Base-by-base conservation (phyloP, 495 filamentous ascomycete species). In the Penicillium parvum region DNA sequence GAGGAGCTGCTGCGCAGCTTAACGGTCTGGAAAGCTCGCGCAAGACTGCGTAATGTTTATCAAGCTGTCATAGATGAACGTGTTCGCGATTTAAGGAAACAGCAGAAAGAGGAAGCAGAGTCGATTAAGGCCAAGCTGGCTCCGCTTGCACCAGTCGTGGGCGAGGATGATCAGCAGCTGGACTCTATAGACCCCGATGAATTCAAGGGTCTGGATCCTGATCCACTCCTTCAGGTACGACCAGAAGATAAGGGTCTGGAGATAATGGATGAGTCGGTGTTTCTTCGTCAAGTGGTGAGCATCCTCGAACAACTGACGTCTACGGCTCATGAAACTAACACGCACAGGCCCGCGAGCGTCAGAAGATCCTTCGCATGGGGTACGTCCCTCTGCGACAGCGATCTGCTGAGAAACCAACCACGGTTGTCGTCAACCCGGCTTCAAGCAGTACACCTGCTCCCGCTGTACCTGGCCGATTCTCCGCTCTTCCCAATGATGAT, bases 21-120 rank as follows among this genome's bases (percentile, higher is more conserved):
- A 28, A 72, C 83, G 10, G 81, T 95, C 3, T 96, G 85, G 81
- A 97, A 96, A 65, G 88, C 91, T 4, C 88, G 86, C 57, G 88
- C 91, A 2, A 87, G 85, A 53, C 66, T 98, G 23, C 83, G 84
- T 64, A 82, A 81, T 32, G 79, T 96, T 7, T 92, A 84, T 47
- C 81, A 87, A 43, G 78, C 78, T 4, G 84, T 96, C 43, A 79
- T 89, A 50, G 79, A 82, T 23, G 83, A 83, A 33, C 79, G 86
- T 9, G 75, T 91, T 30, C 74, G 82, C 22, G 74, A 76, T 25
- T 64, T 94, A 14, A 73, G 74, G 37, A 77, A 79, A 29, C 79
- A 85, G 50, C 82, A 95, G 55, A 70, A 75, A 12, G 79, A 84
- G 27, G 85, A 85, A 58, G 90, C 89, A 15, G 68, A 78, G 32